These are phyloP conservation scores for Flaveria floridana DNA, from an alignment of 140 eudicot species.

Conservation along the genomic window DNA sequence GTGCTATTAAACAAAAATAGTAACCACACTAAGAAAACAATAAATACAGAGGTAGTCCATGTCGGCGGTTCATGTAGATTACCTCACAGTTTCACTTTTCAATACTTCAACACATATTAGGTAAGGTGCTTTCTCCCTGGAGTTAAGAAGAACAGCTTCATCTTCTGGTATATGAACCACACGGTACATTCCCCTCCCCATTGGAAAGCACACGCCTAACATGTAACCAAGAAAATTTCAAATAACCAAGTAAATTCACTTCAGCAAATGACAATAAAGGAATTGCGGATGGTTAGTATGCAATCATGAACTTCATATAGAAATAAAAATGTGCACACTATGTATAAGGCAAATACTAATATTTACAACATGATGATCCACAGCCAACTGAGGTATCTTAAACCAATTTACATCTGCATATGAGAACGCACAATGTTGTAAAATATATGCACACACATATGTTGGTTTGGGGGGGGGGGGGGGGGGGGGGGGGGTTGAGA, in stretches of 20 bases:
- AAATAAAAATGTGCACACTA: background rate
- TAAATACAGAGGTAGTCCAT: background rate
- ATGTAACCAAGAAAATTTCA: slow-evolving; percentile 19
- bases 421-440: background rate
- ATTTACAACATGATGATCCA: slow-evolving; percentile 12
- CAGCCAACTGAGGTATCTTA: background rate
- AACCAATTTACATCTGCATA: slow-evolving; percentile 1
- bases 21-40: background rate
- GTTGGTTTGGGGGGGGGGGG: background rate
- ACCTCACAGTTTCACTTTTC: slow-evolving; percentile 81
- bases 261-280: slow-evolving; percentile 7
- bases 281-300: background rate
- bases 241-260: slow-evolving; percentile 17
- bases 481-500: slow-evolving; percentile 39
- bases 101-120: slow-evolving; percentile 88
- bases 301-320: background rate
- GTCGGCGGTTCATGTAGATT: slow-evolving; percentile 18
- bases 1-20: slow-evolving; percentile 34
- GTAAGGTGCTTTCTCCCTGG: slow-evolving; percentile 98
- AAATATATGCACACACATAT: background rate
- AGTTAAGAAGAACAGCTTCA: slow-evolving; percentile 94
- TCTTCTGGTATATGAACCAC: slow-evolving; percentile 97
- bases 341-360: background rate
- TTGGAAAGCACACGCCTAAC: slow-evolving; percentile 87
- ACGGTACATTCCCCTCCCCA: slow-evolving; percentile 95